phyloP scores from a whole-genome alignment of 805 yeast genomes.

The Kuraishia molischiana region DNA sequence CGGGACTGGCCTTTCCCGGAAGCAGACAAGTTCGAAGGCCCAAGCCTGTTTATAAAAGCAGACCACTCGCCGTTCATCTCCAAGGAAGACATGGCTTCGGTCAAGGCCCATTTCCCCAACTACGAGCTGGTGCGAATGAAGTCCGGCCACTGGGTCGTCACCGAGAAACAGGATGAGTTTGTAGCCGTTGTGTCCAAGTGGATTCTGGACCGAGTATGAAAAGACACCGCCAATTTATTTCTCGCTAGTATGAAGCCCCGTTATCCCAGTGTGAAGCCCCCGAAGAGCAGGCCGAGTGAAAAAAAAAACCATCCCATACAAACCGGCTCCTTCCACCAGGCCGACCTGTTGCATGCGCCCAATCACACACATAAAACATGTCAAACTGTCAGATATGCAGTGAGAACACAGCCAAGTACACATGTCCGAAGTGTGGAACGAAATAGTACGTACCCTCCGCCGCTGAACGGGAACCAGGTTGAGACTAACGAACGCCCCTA shows the following conservation, averaged over 20 bases:
- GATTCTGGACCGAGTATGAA: background rate
- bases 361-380: background rate
- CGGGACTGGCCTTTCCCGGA: constrained; percentile 46
- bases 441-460: constrained; percentile 28
- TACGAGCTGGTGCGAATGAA: constrained; percentile 68
- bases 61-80: constrained; percentile 66
- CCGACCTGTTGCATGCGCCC: too few relatives aligned
- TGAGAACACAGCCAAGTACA: constrained; percentile 26
- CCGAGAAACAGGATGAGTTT: constrained; percentile 73
- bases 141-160: constrained; percentile 88
- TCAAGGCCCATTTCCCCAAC: constrained; percentile 70
- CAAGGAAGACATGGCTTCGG: constrained; percentile 67
- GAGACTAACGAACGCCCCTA: constrained; percentile 4
- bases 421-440: constrained; percentile 36
- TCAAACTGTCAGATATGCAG: constrained; percentile 23
- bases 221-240: too few relatives aligned
- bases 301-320: too few relatives aligned
- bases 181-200: constrained; percentile 31
- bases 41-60: constrained; percentile 75
- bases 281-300: too few relatives aligned
- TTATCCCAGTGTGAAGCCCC: too few relatives aligned
- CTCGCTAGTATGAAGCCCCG: too few relatives aligned
- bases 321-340: too few relatives aligned
- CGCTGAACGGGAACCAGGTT: too few relatives aligned
- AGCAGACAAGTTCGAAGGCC: constrained; percentile 48